These are phyloP conservation scores for Pezicula carpinea DNA, from an alignment of 2,329 filamentous ascomycete species.

Conservation along the genomic window DNA sequence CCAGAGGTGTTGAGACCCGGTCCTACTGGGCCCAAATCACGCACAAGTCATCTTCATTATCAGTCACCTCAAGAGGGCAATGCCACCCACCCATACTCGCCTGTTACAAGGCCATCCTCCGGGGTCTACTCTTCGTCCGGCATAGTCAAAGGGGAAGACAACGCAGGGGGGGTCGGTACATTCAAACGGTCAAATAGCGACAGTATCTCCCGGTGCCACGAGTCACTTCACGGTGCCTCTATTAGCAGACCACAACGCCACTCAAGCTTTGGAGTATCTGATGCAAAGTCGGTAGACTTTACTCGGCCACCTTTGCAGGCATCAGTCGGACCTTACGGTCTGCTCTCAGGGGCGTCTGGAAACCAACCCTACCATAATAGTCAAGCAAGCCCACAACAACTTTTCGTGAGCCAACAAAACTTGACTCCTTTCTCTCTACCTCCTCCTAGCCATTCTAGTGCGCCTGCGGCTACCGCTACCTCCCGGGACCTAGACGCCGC, in stretches of 20 bases:
- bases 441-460: constrained; percentile 48
- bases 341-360: constrained; percentile 47
- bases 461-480: constrained; percentile 31
- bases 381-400: constrained; percentile 38
- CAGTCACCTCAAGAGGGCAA: constrained; percentile 26
- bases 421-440: constrained; percentile 60
- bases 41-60: constrained; percentile 24
- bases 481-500: constrained; percentile 22
- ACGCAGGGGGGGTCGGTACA: constrained; percentile 13
- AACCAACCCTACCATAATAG: constrained; percentile 39
- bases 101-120: constrained; percentile 21
- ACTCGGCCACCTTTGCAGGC: constrained; percentile 43
- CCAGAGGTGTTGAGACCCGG: constrained; percentile 26
- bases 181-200: constrained; percentile 29
- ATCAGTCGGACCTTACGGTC: constrained; percentile 43
- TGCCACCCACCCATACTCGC: constrained; percentile 22
- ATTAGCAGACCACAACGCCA: constrained; percentile 19
- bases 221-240: constrained; percentile 11
- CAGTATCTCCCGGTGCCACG: constrained; percentile 20
- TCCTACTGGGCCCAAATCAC: constrained; percentile 19
- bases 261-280: constrained; percentile 26
- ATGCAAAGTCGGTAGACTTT: constrained; percentile 30
- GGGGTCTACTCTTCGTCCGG: constrained; percentile 22
- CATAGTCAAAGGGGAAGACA: constrained; percentile 22
- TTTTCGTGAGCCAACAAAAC: constrained; percentile 56